Conservation (phyloP, 2,329 filamentous ascomycete genomes). For the Sclerotinia nivalis region DNA sequence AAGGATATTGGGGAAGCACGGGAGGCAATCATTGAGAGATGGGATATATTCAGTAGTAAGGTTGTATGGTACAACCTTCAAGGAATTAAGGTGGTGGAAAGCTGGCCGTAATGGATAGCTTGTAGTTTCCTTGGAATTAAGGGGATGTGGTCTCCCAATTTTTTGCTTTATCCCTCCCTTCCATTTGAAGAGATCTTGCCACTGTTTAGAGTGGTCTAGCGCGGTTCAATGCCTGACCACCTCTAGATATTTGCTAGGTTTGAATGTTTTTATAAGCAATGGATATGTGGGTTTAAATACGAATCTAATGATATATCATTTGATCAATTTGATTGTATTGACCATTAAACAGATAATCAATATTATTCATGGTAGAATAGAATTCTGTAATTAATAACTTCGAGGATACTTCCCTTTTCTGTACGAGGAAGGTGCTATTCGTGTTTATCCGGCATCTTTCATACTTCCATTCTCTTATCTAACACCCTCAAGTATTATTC, state of each 20-base stretch:
- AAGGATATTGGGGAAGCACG: too few species aligned
- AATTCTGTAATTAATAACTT: background rate
- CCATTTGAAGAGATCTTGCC: background rate
- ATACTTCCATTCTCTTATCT: background rate
- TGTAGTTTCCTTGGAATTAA: too few species aligned
- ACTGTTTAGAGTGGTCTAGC: background rate
- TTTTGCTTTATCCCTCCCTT: background rate
- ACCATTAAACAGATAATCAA: background rate
- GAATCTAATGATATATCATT: background rate
- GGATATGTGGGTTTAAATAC: background rate
- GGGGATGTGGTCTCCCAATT: background rate
- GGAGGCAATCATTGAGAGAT: accelerated
- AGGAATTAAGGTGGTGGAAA: conserved; percentile 8
- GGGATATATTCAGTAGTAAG: background rate
- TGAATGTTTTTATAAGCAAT: background rate
- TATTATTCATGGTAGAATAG: too few species aligned
- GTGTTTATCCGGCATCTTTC: background rate
- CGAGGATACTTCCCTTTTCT: background rate
- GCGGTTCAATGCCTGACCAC: too few species aligned
- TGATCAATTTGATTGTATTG: too few species aligned
- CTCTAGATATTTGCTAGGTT: too few species aligned
- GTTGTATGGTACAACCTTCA: background rate
- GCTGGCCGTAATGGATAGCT: background rate
- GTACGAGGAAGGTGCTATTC: background rate
- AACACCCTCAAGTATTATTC: too few species aligned